Conservation (phyloP, 2,329 filamentous ascomycete genomes). For the Phialemonium atrogriseum region DNA sequence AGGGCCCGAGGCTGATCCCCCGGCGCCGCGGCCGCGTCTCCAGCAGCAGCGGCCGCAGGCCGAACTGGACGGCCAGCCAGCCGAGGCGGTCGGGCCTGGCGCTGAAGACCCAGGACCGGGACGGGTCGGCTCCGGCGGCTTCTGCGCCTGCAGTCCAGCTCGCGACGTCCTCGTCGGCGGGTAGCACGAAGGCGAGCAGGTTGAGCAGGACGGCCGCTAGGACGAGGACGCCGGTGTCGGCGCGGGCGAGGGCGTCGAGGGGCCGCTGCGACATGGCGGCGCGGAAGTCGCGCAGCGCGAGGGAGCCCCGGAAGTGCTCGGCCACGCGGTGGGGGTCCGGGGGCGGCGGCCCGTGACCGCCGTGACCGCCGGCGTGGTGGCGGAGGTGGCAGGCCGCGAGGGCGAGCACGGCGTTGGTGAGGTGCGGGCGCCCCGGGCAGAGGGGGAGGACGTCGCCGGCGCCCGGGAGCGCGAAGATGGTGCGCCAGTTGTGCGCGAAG, state of each 20-base stretch:
- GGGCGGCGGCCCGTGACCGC: too few relatives aligned
- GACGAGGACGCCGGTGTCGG: slow-evolving; percentile 12
- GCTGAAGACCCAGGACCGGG: slow-evolving; percentile 15
- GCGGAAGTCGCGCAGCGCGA: slow-evolving; percentile 12
- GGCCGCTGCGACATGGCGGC: slow-evolving; percentile 10
- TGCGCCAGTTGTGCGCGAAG: slow-evolving; percentile 4
- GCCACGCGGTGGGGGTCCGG: slow-evolving; percentile 10
- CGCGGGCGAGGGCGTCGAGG: slow-evolving; percentile 9
- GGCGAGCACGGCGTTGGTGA: slow-evolving; percentile 11
- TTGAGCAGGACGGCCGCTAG: slow-evolving; percentile 15
- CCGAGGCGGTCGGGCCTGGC: slow-evolving; percentile 9
- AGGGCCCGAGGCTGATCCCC: slow-evolving; percentile 7
- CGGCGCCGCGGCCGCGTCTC: slow-evolving; percentile 10
- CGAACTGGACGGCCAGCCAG: slow-evolving; percentile 14
- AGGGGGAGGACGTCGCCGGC: slow-evolving; percentile 6
- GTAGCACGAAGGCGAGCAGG: slow-evolving; percentile 14
- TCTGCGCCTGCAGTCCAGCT: not conserved
- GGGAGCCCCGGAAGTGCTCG: slow-evolving; percentile 12
- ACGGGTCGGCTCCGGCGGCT: slow-evolving; percentile 6
- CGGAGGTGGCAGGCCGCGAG: slow-evolving; percentile 11
- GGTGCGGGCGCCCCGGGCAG: slow-evolving; percentile 8
- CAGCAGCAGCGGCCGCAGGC: slow-evolving; percentile 11
- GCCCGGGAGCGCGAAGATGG: slow-evolving; percentile 11
- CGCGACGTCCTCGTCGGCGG: slow-evolving; percentile 7
- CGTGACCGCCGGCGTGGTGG: slow-evolving; percentile 8